Evolutionary conservation across 2,329 filamentous ascomycete genomes (phyloP), one percentile per base, ranked within the genome.

Genomic region (Penicillium sp.): DNA sequence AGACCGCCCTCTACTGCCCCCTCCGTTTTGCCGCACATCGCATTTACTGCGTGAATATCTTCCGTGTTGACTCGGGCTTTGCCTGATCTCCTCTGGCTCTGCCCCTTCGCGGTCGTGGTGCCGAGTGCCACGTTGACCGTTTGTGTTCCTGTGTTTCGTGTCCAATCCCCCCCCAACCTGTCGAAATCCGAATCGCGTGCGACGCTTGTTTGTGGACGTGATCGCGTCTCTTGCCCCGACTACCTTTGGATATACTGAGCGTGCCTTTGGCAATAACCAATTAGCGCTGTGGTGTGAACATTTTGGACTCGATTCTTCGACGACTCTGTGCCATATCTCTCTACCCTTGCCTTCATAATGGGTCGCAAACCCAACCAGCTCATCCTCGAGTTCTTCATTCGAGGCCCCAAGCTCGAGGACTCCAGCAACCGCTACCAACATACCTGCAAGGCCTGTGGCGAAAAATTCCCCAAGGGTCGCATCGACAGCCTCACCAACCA

Each of bases 361-460:
- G 87, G 87, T 63, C 80, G 87, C 62, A 84, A 84, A 69, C 87
- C 87, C 51, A 91, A 93, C 67, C 81, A 82, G 56, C 75, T 94
- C 54, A 90, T 95, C 64, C 77, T 87, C 65, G 82, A 91, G 68
- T 93, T 88, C 73, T 96, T 95, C 66, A 81, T 87, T 64, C 81
- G 89, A 54, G 90, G 90, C 7, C 79, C 81, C 26, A 95, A 95
- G 70, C 78, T 95, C 57, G 81, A 84, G 60, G 88, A 95, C 69
- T 84, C 86, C 50, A 93, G 87, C 72, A 95, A 94, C 65, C 81
- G 90, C 43, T 96, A 96, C 62, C 83, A 87, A 56, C 87, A 95
- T 62, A 93, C 86, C 9, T 95, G 89, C 78, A 91, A 86, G 65
- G 77, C 82, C 51, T 94, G 88, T 64, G 87, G 87, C 52, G 86